Evolutionary conservation across 805 yeast species (phyloP).

Genomic region (Teunomyces panamensis): DNA sequence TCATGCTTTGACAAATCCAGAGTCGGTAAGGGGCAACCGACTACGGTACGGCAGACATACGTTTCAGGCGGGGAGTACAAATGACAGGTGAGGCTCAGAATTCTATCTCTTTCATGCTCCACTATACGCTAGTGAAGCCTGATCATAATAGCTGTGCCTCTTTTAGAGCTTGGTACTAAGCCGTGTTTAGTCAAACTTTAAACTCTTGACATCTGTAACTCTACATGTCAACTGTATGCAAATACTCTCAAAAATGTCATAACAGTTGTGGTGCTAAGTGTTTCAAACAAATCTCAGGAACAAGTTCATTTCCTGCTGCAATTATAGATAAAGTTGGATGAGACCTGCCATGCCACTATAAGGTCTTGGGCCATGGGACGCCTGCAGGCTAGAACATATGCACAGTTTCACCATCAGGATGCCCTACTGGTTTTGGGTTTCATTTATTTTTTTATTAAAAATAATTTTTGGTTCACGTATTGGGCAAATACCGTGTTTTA

Average conservation of each 20-base stretch:
- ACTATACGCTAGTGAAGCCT: neutral
- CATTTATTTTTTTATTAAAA: neutral
- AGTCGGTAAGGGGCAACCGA: neutral
- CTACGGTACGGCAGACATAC: neutral
- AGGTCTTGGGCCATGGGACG: neutral
- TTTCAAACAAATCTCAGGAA: neutral
- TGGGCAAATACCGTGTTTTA: neutral
- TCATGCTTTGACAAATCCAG: neutral
- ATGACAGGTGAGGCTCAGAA: neutral
- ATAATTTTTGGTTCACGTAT: neutral
- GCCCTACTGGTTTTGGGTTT: neutral
- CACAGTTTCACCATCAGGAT: neutral
- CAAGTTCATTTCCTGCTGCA: neutral
- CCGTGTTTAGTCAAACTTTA: neutral
- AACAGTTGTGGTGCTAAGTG: neutral
- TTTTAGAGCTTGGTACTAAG: neutral
- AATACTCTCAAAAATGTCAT: too few species aligned
- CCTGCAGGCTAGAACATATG: neutral
- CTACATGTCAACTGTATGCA: neutral
- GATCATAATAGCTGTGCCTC: neutral
- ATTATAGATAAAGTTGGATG: neutral
- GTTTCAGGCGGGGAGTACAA: neutral
- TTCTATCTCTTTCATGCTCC: neutral
- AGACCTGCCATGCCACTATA: neutral
- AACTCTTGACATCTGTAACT: neutral